These are phyloP conservation scores for Crocinoboletus sp. DNA, from an alignment of 1,284 basidiomycete genomes.

Conservation along the genomic window DNA sequence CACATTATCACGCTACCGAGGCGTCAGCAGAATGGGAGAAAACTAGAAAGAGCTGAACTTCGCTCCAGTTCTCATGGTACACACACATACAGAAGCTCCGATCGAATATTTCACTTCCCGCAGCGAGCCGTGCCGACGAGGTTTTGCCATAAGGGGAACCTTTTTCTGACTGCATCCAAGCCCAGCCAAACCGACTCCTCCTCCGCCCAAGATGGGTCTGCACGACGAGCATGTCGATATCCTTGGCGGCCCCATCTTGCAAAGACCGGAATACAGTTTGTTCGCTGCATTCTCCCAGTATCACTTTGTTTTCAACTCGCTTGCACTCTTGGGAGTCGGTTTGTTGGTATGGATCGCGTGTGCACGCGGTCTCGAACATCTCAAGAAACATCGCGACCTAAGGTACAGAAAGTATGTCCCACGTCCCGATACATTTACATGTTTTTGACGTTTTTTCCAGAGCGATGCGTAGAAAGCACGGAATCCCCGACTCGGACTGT, in stretches of 20 bases:
- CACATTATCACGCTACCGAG: not conserved
- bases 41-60: too few species aligned
- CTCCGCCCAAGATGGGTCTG: conserved; percentile 38
- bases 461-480: conserved; percentile 63
- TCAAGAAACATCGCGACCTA: conserved; percentile 52
- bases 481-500: conserved; percentile 75
- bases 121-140: conserved; percentile 15
- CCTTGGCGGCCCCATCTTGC: conserved; percentile 51
- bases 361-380: conserved; percentile 37
- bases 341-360: conserved; percentile 34
- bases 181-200: conserved; percentile 22
- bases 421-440: conserved; percentile 5
- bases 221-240: conserved; percentile 62
- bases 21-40: not conserved
- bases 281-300: conserved; percentile 33
- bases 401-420: conserved; percentile 53
- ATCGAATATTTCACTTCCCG: conserved; percentile 24
- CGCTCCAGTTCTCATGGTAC: not conserved
- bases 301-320: conserved; percentile 35
- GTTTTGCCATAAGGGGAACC: conserved; percentile 7
- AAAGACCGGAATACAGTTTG: conserved; percentile 33
- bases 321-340: conserved; percentile 33
- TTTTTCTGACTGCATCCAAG: conserved; percentile 18
- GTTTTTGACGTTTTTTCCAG: conserved; percentile 29
- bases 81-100: conserved; percentile 21